Evolutionary conservation across 306 rosid genomes (phyloP), one percentile per base, ranked within the genome.

Genomic region (Sindora glabra): DNA sequence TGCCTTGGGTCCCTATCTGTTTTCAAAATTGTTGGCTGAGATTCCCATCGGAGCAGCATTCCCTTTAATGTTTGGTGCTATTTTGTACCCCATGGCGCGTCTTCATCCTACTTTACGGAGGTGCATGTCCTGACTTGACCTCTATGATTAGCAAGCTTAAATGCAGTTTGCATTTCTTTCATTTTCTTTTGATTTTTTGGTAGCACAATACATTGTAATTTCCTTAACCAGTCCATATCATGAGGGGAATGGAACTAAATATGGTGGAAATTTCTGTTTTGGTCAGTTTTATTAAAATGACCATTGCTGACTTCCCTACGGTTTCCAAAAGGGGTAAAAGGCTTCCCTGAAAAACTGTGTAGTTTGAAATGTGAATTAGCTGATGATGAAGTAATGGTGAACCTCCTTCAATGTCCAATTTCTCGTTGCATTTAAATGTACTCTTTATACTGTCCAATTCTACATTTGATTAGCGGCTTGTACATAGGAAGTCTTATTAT

Each of bases 21-120:
- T 92, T 48, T 88, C 98, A 8, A 92, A 88, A 74, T 64, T 92
- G 75, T 78, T 92, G 87, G 95, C 95, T 26, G 96, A 92, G 84
- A 59, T 78, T 72, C 96, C 98, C n/a, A 71, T 92, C 11, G 95
- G 95, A 65, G 87, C 96, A 33, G 90, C 91, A 51, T 92, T 92
- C 76, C 96, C 98, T 32, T 79, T 92, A 23, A 76, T 89, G 77
- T 92, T 92, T 80, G 89, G 98, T 54, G 48, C 90, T 62, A 72
- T 91, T 52, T 80, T 91, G 76, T 91, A 91, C 66, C 96, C 98
- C 34, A 88, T 91, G 98, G 95, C 98, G 39, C 95, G 81, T 25
- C 98, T 91, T 72, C 95, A 91, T 82, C 96, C 98, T 44, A 64
- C 89, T 52, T 46, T 78, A 57, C 71, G 68, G 48, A 88, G 98